Base-by-base conservation (phyloP, 345 rosid species). In the Hirschfeldia incana region DNA sequence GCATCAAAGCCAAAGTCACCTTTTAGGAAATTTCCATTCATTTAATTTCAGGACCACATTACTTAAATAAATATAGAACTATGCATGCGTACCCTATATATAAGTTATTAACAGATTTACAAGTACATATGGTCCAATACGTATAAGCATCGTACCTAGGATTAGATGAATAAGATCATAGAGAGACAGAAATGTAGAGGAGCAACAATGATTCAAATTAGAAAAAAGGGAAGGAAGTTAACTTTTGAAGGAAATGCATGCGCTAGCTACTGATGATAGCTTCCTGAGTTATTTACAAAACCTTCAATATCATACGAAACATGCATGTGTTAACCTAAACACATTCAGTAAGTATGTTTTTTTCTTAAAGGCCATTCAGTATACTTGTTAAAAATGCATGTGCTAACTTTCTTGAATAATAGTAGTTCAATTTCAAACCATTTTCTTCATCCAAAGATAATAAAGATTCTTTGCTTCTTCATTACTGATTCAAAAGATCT, bases 181-280 rank as follows among this genome's bases (percentile, higher is more conserved):
- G 16, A 34, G 57, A 72, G 67, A 72, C 67, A 71, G 13, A 59
- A 60, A 60, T n/a, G 42, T 39, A 39, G 27, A 60, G 28, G 68
- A 16, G 34, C 69, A 44, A 30, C 15, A 5, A 5, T 10, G 46
- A 39, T 39, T 39, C 12, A 8, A 1, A 61, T 58, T 37, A 59
- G 1, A 72, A 39, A 67, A 39, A 67, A 6, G 3, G 29, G 57
- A 39, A 39, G 70, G 42, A 51, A 46, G 51, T 46, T 49, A 16
- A 16, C 13, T 4, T 69, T 8, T 51, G 61, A 51, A 30, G 15
- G 13, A 49, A 51, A 69, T 8, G 42, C 73, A 69, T 69, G 59
- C 51, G 42, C 26, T 51, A 1, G 21, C 21, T 21, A 21, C 21
- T 21, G 21, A 3, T 53, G 59, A 37, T 57, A 59, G 33, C n/a